Base-by-base conservation (phyloP, 805 yeast genomes). In the Candida argentea region DNA sequence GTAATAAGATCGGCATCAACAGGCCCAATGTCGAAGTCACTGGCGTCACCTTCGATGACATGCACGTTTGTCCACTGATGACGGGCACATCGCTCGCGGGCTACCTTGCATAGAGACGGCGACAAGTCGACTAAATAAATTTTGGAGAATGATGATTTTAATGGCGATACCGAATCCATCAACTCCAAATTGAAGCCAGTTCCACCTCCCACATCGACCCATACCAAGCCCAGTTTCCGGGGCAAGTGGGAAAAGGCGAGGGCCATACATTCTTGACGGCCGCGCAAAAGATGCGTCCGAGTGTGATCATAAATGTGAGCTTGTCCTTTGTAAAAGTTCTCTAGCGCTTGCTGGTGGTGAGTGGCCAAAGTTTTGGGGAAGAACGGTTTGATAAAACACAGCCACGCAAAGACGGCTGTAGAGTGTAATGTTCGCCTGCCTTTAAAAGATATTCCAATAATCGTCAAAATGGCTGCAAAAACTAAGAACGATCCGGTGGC, bases 141-240 rank as follows among this genome's bases (percentile, higher is more conserved):
- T 9, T 79, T 79, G 38, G 69, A 66, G 52, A 82, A 83, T 37
- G 61, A 53, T 15, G 42, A 33, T 16, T 56, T 39, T 24, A 76
- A 50, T 9, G 73, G 63, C 27, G 68, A 54, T 25, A 73, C 55
- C 24, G 59, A 46, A 46, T 77, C 61, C 93, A 82, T 82, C 42
- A 67, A 65, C 52, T 82, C 91, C 42, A 82, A 76, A 54, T 82
- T 82, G 52, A 74, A 65, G 26, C 93, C 94, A 5, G 94, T 82
- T 14, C 94, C 94, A 18, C 93, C 93, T 28, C 93, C 94, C 44
- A 83, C 69, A 47, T 79, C 87, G 27, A 79, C 63, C 87, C 87
- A 79, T 25, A 77, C 73, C 25, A 77, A 53, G 28, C 66, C 65
- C 22, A 48, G 44, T 16, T 50, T 51, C 29, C 56, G 59, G 20